Conservation (phyloP, 768 basidiomycete species). For the Pisolithus albus region DNA sequence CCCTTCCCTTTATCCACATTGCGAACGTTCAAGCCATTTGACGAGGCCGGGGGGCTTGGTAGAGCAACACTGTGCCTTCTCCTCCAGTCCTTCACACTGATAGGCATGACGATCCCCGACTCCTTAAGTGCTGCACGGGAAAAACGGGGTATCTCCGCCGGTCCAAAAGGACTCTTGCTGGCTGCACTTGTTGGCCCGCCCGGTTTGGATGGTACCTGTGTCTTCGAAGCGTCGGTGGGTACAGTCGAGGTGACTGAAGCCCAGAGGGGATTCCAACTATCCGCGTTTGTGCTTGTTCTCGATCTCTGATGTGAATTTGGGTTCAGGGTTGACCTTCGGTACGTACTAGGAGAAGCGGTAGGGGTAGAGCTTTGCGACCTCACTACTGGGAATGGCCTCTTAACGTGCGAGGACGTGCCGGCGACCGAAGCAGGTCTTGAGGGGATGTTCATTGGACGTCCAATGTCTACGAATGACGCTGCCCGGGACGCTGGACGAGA, state of each 20-base stretch:
- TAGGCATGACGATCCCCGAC: conserved; percentile 24
- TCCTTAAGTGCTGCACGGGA: conserved; percentile 24
- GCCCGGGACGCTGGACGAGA: neutral
- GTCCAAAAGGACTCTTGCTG: conserved; percentile 20
- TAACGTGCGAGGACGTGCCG: conserved; percentile 2
- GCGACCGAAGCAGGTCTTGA: no score
- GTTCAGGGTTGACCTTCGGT: neutral
- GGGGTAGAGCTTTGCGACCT: neutral
- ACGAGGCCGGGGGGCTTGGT: neutral
- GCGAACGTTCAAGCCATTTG: neutral
- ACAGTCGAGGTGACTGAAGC: neutral
- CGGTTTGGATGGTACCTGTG: conserved; percentile 15
- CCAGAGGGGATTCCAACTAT: neutral
- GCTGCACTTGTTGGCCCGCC: neutral
- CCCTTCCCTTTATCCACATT: conserved; percentile 1
- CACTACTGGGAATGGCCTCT: neutral
- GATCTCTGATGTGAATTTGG: neutral
- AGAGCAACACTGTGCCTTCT: conserved; percentile 11
- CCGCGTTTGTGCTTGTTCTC: neutral
- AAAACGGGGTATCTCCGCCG: conserved; percentile 22
- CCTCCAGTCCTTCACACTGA: conserved; percentile 23
- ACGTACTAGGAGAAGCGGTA: neutral
- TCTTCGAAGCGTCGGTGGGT: conserved; percentile 10
- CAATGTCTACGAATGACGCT: conserved; percentile 1
- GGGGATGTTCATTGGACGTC: no score